Evolutionary conservation across 805 yeast species (phyloP), one percentile per base, ranked within the genome.

Genomic region (Cyberlindnera maclurae): DNA sequence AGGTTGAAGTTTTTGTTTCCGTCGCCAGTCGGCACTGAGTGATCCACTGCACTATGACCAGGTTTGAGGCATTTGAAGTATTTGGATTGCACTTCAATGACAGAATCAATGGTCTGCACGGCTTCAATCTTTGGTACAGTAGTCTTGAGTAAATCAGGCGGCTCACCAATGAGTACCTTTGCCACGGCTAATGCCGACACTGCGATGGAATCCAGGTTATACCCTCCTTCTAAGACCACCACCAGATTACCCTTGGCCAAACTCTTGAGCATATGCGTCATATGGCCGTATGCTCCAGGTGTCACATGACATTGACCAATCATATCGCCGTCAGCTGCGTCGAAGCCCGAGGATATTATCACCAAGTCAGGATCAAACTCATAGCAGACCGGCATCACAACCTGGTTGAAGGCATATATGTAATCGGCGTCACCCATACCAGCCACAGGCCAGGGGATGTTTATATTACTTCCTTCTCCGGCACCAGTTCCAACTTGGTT

Each of bases 271-370:
- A 80, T 71, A 55, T 88, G 95, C 4, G 97, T 85, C 96, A 93
- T 88, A 46, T 88, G 89, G 8, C 96, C 97, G 58, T 93, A 93
- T 12, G 96, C 96, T 29, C 88, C 82, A 2, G 98, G 98, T 0
- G 96, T 73, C 2, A 93, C 95, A 58, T 86, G 94, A 59, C 97
- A 93, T 34, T 90, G 95, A 10, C 98, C 99, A 46, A 93, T 85
- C 42, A 87, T 81, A 61, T 93, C 99, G 43, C 97, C 97, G 53
- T 86, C 96, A 1, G 99, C 99, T 15, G 98, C 98, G 64, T 93
- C 99, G 52, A 93, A 93, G 0, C 99, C 99, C 1, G 97, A 80
- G 15, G 96, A 85, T 26, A 93, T 79, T 27, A 93, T 86, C 4
- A 89, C 90, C 46, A 93, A 69, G 63, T 93, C 98, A 0, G 99